These are phyloP conservation scores for Phyllostachys edulis DNA, from an alignment of 176 grass and related monocot genomes.

Conservation along the genomic window DNA sequence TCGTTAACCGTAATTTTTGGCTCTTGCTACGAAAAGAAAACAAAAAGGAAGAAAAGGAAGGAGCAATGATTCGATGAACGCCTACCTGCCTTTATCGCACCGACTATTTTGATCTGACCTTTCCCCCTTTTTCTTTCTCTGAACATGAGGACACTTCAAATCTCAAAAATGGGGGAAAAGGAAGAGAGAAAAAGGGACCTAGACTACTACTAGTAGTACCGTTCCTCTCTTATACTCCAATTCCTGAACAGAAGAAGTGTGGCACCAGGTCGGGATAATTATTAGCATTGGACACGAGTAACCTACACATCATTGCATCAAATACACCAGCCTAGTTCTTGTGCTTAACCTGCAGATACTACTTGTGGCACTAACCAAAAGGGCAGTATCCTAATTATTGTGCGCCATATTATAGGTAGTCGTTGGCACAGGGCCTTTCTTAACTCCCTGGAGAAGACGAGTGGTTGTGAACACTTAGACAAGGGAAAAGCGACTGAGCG, in stretches of 20 bases:
- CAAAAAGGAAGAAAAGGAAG: not conserved
- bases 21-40: not conserved
- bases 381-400: not conserved
- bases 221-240: not conserved
- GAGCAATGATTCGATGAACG: not conserved
- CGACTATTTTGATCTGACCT: not conserved
- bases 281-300: not conserved
- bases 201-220: not conserved
- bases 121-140: not conserved
- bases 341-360: constrained; percentile 11
- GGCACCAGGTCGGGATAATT: not conserved
- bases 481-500: constrained; percentile 18
- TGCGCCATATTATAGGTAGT: constrained; percentile 23
- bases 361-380: not conserved
- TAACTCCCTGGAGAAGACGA: not conserved
- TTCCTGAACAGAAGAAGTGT: not conserved
- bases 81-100: not conserved
- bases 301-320: not conserved
- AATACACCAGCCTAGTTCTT: not conserved
- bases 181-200: not conserved
- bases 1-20: not conserved
- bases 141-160: not conserved
- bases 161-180: not conserved
- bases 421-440: constrained; percentile 26
- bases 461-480: constrained; percentile 2